phyloP scores from a whole-genome alignment of 75 land plant genomes.

The Chamaecyparis obtusa region DNA sequence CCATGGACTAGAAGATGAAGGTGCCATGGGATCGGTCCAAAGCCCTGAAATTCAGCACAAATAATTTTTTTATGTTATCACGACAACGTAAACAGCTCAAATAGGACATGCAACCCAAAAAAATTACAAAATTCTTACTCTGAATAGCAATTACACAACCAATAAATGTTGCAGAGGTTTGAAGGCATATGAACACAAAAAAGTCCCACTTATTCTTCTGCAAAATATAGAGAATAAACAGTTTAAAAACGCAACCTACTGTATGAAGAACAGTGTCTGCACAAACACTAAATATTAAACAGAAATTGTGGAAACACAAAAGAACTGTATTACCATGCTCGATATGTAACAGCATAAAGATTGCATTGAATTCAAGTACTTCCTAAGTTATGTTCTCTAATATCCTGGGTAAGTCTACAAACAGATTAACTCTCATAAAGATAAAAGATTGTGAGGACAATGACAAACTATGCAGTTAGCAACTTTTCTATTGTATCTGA shows the following conservation, averaged over 20 bases:
- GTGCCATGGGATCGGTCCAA: conserved; percentile 28
- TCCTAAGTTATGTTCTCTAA: background rate
- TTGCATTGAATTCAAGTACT: background rate
- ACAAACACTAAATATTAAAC: background rate
- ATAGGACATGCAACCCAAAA: background rate
- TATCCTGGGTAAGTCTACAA: background rate
- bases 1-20: conserved; percentile 41
- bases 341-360: background rate
- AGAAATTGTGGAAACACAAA: background rate
- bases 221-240: conserved; percentile 13
- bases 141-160: conserved; percentile 45
- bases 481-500: background rate
- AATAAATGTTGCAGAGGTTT: conserved; percentile 38
- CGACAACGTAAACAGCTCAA: background rate
- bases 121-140: conserved; percentile 43
- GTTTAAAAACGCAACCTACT: background rate
- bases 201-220: conserved; percentile 90
- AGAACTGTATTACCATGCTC: background rate
- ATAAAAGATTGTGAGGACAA: background rate
- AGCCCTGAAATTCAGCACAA: conserved; percentile 41
- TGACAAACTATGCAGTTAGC: background rate
- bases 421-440: background rate
- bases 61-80: background rate
- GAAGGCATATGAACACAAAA: conserved; percentile 58
- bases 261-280: background rate